phyloP scores from a whole-genome alignment of 2,329 filamentous ascomycete genomes.

The Verticillium nonalfalfae region DNA sequence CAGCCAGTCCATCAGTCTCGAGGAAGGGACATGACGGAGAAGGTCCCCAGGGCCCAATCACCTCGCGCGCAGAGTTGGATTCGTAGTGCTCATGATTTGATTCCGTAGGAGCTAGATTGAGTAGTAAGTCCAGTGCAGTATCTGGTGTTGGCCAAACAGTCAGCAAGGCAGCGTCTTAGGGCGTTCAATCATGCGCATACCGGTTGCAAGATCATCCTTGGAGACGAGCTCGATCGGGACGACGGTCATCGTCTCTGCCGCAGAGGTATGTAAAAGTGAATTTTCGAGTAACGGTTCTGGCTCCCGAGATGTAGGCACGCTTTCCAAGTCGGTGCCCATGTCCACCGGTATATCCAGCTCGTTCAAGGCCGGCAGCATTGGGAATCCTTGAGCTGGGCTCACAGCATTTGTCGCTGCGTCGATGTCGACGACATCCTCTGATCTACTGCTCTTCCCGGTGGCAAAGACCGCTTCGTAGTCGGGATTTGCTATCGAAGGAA shows the following conservation, averaged over 20 bases:
- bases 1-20: too few relatives aligned
- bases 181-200: neutral
- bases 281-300: too few relatives aligned
- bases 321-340: too few relatives aligned
- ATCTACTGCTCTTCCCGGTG: neutral
- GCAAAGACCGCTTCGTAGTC: neutral
- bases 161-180: too few relatives aligned
- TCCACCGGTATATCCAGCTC: too few relatives aligned
- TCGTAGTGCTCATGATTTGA: neutral
- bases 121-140: neutral
- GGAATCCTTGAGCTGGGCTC: neutral
- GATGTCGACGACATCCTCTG: too few relatives aligned
- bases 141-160: too few relatives aligned
- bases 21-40: neutral
- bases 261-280: too few relatives aligned
- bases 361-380: neutral
- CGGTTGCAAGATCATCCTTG: neutral
- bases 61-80: neutral
- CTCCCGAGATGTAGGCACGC: too few relatives aligned
- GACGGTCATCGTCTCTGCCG: too few relatives aligned
- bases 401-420: neutral
- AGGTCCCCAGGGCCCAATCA: neutral
- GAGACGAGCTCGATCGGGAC: too few relatives aligned
- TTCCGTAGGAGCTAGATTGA: neutral
- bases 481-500: neutral